Evolutionary conservation across 2,329 filamentous ascomycete genomes (phyloP).

Genomic region (Cladosporium sp.): DNA sequence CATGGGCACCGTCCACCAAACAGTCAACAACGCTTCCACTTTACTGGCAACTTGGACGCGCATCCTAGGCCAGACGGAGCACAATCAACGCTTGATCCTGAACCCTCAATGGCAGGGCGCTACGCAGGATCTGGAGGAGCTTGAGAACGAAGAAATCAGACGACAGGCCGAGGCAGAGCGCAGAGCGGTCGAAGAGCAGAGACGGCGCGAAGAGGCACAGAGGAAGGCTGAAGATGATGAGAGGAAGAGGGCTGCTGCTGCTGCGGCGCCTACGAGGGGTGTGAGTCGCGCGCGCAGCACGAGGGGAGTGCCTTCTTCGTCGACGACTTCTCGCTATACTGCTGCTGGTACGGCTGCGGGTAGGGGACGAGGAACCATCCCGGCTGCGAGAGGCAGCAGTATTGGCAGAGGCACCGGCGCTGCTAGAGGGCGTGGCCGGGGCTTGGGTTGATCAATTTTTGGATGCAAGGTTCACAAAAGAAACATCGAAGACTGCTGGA

Average conservation of each 20-base stretch:
- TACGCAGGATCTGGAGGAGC: conserved; percentile 78
- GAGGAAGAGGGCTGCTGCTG: conserved; percentile 57
- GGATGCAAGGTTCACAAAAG: background rate
- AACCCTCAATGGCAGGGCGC: conserved; percentile 89
- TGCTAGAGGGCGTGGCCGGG: conserved; percentile 35
- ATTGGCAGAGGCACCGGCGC: conserved; percentile 45
- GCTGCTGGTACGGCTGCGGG: conserved; percentile 48
- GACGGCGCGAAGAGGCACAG: conserved; percentile 52
- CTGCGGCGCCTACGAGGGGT: conserved; percentile 39
- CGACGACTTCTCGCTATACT: conserved; percentile 41
- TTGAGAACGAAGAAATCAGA: conserved; percentile 75
- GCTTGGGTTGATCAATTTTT: conserved; percentile 7
- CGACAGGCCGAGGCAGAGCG: conserved; percentile 77
- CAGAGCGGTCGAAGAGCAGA: conserved; percentile 75
- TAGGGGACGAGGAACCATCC: conserved; percentile 54
- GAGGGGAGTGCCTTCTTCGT: conserved; percentile 27
- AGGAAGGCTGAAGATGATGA: conserved; percentile 56
- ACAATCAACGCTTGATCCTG: conserved; percentile 89
- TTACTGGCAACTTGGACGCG: conserved; percentile 94
- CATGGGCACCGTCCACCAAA: conserved; percentile 81
- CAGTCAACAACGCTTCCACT: conserved; percentile 82
- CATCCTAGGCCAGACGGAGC: conserved; percentile 94
- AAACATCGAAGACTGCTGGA: background rate
- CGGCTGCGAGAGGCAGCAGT: conserved; percentile 44
- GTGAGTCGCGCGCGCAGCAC: conserved; percentile 34